A percentile compares a stretch with the other conserved stretches of the same genome.
phyloP scores from a whole-genome alignment of 2,329 filamentous ascomycete species.

The Thielaviopsis punctulata region DNA sequence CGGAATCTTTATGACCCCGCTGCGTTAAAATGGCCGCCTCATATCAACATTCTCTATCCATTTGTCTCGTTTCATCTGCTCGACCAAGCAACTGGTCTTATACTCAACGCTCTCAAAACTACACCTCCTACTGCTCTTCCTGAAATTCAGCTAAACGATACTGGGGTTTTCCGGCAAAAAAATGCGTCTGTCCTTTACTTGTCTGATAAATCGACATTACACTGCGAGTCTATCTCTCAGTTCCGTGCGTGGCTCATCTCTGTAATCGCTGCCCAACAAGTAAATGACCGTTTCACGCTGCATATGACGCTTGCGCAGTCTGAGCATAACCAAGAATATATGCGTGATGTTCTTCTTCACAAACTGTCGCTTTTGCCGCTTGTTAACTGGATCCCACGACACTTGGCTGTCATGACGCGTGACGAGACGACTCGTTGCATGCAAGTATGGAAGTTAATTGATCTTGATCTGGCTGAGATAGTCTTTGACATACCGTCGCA shows the following conservation, averaged over 20 bases:
- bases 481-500: background rate
- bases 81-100: constrained; percentile 20
- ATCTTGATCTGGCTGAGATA: constrained; percentile 16
- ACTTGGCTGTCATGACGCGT: constrained; percentile 36
- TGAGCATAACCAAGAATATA: constrained; percentile 22
- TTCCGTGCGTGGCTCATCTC: background rate
- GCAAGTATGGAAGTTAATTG: constrained; percentile 37
- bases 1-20: constrained; percentile 46
- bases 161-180: constrained; percentile 31
- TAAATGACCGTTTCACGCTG: background rate
- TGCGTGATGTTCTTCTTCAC: constrained; percentile 33
- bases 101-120: constrained; percentile 12
- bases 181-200: constrained; percentile 34
- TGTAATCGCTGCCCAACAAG: background rate
- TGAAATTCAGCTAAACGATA: constrained; percentile 22
- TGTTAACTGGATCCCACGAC: constrained; percentile 29
- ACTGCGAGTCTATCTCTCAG: background rate
- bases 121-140: constrained; percentile 1
- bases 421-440: constrained; percentile 25
- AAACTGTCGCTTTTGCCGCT: constrained; percentile 33
- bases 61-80: constrained; percentile 37
- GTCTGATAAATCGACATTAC: constrained; percentile 16
- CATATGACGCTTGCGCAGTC: background rate
- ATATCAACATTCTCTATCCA: constrained; percentile 49
- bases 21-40: constrained; percentile 45